These are phyloP conservation scores for Triangularia verruculosa DNA, from an alignment of 2,329 filamentous ascomycete species.

Conservation along the genomic window DNA sequence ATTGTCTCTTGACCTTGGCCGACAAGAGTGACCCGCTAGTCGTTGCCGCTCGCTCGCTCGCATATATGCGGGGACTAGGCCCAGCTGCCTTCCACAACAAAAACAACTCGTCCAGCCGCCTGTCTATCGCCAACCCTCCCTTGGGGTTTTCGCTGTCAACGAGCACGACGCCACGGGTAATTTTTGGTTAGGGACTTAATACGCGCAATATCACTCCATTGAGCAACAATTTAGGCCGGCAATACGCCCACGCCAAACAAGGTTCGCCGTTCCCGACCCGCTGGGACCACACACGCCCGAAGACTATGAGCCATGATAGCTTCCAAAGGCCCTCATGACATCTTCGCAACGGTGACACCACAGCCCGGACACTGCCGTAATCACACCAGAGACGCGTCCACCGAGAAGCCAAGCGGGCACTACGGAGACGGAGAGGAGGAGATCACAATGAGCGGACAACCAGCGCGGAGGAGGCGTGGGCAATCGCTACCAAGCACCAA, in stretches of 20 bases:
- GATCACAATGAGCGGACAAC: conserved; percentile 6
- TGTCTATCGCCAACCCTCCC: conserved; percentile 2
- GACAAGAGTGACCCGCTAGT: conserved; percentile 20
- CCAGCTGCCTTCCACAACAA: neutral
- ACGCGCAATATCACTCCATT: conserved; percentile 20
- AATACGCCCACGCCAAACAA: neutral
- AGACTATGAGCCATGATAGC: conserved; percentile 27
- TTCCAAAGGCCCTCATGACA: conserved; percentile 26
- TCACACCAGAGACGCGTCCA: neutral
- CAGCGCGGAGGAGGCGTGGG: conserved; percentile 17
- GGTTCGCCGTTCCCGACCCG: conserved; percentile 1
- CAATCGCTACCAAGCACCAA: conserved; percentile 14
- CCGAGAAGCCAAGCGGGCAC: neutral
- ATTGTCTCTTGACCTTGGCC: conserved; percentile 7
- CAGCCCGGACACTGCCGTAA: conserved; percentile 7
- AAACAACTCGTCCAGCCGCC: conserved; percentile 9
- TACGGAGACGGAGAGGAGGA: conserved; percentile 4
- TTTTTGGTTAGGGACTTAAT: conserved; percentile 25
- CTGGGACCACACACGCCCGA: neutral
- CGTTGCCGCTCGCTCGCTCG: conserved; percentile 9
- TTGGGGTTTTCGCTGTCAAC: conserved; percentile 2
- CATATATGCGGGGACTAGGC: conserved; percentile 20
- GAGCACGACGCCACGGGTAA: conserved; percentile 8
- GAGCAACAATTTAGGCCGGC: conserved; percentile 15
- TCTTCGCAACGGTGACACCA: conserved; percentile 16